phyloP scores from a whole-genome alignment of 2,329 filamentous ascomycete species.

The Xylariales sp. region DNA sequence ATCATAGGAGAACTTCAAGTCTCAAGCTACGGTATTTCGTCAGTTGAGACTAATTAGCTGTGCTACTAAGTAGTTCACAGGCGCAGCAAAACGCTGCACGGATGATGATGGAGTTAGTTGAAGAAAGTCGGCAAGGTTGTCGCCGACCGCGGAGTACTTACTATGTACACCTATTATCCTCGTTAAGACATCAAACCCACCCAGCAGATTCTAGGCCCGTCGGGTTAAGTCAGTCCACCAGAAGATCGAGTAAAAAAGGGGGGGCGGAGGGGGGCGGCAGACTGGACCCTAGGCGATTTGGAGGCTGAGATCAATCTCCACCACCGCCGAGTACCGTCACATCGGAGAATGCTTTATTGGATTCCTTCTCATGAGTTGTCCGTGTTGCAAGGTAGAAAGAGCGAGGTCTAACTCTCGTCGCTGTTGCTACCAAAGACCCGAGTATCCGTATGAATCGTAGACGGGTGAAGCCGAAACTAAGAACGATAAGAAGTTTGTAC shows the following conservation, averaged over 20 bases:
- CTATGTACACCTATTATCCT: background rate
- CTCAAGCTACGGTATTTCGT: background rate
- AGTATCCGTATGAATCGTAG: background rate
- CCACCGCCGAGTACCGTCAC: conserved; percentile 24
- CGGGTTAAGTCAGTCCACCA: background rate
- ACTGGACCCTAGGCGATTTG: conserved; percentile 16
- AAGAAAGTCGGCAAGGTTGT: background rate
- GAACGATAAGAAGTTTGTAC: background rate
- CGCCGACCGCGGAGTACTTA: background rate
- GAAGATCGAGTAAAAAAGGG: conserved; percentile 11
- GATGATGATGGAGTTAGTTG: too few relatives aligned
- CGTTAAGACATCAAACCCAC: conserved; percentile 22
- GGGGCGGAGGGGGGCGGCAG: conserved; percentile 4
- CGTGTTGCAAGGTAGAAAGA: background rate
- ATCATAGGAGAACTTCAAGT: background rate
- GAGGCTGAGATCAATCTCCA: conserved; percentile 26
- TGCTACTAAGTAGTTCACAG: too few relatives aligned
- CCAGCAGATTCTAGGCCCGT: conserved; percentile 26
- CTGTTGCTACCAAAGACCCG: background rate
- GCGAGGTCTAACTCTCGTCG: background rate
- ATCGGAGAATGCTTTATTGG: conserved; percentile 29
- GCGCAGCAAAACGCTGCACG: background rate
- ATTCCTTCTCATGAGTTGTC: conserved; percentile 19
- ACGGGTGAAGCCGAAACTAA: conserved; percentile 19
- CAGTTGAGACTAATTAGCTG: background rate